Conservation (phyloP, 2,329 filamentous ascomycete species). For the Aspergillus udagawae region DNA sequence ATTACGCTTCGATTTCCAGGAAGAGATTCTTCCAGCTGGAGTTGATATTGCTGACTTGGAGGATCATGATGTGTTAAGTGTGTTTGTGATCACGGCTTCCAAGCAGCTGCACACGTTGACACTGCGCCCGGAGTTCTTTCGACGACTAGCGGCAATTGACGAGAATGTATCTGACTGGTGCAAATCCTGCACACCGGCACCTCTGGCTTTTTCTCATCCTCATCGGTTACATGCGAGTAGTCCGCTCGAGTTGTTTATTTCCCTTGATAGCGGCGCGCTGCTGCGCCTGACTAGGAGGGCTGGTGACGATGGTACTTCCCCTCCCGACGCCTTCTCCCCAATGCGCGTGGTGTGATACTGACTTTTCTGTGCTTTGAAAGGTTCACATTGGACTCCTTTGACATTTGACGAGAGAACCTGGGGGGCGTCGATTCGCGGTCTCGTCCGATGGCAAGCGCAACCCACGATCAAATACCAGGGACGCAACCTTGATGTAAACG, state of each 20-base stretch:
- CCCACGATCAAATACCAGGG: constrained; percentile 41
- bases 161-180: constrained; percentile 71
- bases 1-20: constrained; percentile 72
- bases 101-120: constrained; percentile 79
- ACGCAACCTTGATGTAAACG: constrained; percentile 40
- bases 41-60: constrained; percentile 77
- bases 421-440: constrained; percentile 46
- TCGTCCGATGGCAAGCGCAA: constrained; percentile 43
- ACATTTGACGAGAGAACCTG: constrained; percentile 48
- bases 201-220: constrained; percentile 71
- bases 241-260: constrained; percentile 70
- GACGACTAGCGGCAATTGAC: constrained; percentile 64
- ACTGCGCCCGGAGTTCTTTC: constrained; percentile 79
- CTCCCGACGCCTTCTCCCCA: neutral
- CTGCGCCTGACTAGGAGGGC: constrained; percentile 65
- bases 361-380: constrained; percentile 15
- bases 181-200: constrained; percentile 68
- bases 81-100: constrained; percentile 75
- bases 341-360: constrained; percentile 4
- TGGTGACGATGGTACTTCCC: constrained; percentile 46
- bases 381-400: constrained; percentile 43
- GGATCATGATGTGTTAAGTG: constrained; percentile 71
- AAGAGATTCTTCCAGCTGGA: constrained; percentile 69
- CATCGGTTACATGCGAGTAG: constrained; percentile 75
- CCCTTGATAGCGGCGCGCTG: constrained; percentile 48